Base-by-base conservation (phyloP, 2,329 filamentous ascomycete genomes). In the Claviceps sp. region DNA sequence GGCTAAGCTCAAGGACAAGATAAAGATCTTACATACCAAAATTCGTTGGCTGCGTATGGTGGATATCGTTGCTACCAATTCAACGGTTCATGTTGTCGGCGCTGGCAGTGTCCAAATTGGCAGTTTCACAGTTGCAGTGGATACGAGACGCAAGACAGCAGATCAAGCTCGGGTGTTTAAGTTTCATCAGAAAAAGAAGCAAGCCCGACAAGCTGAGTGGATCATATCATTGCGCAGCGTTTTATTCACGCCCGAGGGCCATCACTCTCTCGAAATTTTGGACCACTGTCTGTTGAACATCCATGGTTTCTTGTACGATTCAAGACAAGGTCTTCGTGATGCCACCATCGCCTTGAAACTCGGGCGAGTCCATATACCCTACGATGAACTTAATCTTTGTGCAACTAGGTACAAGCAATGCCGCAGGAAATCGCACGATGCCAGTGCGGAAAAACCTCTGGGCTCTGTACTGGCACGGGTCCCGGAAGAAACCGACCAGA, bases 41-140 rank as follows among this genome's bases (percentile, higher is more conserved):
- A 85, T 98, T 57, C 81, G 87, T 58, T 96, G 88, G 86, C 77
- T 98, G 57, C 81, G 86, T 51, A 77, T 95, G 76, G 82, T 97
- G 17, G 93, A 98, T 68, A 72, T 98, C 39, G 82, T 94, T 26
- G 89, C 89, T 11, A 84, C 83, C 17, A 88, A 90, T 61, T 87
- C 88, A 0, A 83, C 84, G 5, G 64, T 95, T 51, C 84, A 83
- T 53, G 74, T 97, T 38, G 74, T 84, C 24, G 87, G 89, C 58
- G 87, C 95, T 26, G 93, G 93, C 22, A 87, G 83, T 56, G 67
- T 97, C 44, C 87, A 95, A 62, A 73, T 96, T 52, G 91, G 90
- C 53, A 87, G 81, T 59, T 79, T 96, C 60, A 89, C 86, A 14
- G 73, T 95, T 55, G 86, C 88, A 5, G 87, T 98, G 50, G 91